phyloP scores from a whole-genome alignment of 1,284 basidiomycete genomes.

The Cryptococcus depauperatus region DNA sequence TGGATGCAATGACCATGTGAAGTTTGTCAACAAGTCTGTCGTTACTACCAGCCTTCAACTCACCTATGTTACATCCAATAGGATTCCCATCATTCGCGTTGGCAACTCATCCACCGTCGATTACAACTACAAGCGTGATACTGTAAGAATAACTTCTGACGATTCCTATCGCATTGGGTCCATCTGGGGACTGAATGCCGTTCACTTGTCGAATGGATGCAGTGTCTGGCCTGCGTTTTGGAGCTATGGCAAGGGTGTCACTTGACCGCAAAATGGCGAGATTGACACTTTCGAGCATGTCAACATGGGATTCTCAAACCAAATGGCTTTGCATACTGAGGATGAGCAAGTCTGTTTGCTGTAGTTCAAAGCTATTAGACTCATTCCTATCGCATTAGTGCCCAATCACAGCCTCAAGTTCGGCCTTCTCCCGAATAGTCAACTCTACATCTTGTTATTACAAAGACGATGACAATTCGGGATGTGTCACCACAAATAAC shows the following conservation, averaged over 20 bases:
- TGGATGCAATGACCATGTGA: not conserved
- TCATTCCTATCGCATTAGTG: constrained; percentile 18
- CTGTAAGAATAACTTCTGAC: constrained; percentile 57
- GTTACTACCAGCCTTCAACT: constrained; percentile 50
- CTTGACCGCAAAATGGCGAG: constrained; percentile 65
- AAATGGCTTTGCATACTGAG: constrained; percentile 66
- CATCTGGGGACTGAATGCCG: constrained; percentile 59
- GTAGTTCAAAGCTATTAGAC: not conserved
- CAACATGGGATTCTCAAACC: constrained; percentile 66
- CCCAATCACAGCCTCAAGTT: constrained; percentile 15
- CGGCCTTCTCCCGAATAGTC: constrained; percentile 21
- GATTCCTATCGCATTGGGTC: constrained; percentile 57
- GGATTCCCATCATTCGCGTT: constrained; percentile 57
- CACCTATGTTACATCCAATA: constrained; percentile 56
- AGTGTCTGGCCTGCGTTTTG: constrained; percentile 34
- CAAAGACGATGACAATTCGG: constrained; percentile 47
- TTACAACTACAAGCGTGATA: constrained; percentile 60
- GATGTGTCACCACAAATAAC: constrained; percentile 51
- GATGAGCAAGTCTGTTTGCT: constrained; percentile 12
- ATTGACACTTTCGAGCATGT: constrained; percentile 75
- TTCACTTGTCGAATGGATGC: constrained; percentile 54
- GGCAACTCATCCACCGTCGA: constrained; percentile 32
- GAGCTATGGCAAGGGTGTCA: constrained; percentile 24
- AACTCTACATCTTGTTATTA: constrained; percentile 29
- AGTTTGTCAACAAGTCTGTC: constrained; percentile 51